A percentile compares a stretch with the other conserved stretches of the same genome.
Conservation (phyloP, 306 rosid genomes). For the Citrullus colocynthis region DNA sequence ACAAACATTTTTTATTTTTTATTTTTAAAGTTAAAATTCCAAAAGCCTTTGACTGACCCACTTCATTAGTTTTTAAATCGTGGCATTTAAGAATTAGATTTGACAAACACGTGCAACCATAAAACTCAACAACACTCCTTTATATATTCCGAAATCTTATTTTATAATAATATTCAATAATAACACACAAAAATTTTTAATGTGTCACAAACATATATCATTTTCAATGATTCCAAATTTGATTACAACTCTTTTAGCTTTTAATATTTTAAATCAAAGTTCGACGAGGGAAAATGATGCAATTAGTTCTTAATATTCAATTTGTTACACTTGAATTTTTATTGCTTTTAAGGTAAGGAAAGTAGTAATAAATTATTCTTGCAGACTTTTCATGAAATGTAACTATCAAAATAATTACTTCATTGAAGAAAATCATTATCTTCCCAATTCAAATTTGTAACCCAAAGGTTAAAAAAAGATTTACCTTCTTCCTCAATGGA, state of each 20-base stretch:
- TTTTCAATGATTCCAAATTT: neutral
- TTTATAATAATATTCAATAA: neutral
- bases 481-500: neutral
- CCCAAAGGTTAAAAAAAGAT: neutral
- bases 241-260: neutral
- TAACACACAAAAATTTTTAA: no score
- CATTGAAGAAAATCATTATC: neutral
- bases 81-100: neutral
- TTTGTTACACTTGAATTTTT: neutral
- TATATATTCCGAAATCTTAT: neutral
- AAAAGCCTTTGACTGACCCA: neutral
- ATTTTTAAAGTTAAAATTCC: no score
- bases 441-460: neutral
- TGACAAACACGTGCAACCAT: neutral
- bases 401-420: neutral
- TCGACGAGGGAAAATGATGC: neutral
- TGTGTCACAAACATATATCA: neutral
- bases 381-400: neutral
- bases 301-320: neutral
- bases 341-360: neutral
- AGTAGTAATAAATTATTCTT: neutral
- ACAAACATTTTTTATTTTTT: no score
- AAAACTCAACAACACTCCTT: neutral
- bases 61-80: neutral
- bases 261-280: neutral